A percentile compares a stretch with the other conserved stretches of the same genome.
Conservation (phyloP, 108 stramenopile species). For the Fragilaria radians region DNA sequence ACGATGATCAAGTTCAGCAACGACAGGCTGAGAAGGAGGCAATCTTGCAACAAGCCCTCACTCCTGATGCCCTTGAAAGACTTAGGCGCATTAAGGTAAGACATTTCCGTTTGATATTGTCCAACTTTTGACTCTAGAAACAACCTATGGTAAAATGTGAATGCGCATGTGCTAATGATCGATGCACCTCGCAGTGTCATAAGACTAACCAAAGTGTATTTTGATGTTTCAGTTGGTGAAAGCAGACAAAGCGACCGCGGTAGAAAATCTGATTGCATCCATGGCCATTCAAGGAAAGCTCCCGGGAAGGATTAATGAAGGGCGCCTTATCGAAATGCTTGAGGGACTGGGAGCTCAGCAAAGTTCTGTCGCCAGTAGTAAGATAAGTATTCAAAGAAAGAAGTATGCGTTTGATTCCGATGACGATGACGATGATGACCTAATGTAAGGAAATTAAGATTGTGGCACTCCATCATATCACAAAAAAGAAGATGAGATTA, state of each 20-base stretch:
- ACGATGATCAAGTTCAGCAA: conserved; percentile 14
- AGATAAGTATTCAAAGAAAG: conserved; percentile 80
- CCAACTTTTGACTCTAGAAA: too few relatives aligned
- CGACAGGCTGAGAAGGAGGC: conserved; percentile 56
- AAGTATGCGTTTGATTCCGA: conserved; percentile 85
- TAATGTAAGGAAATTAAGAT: conserved; percentile 6
- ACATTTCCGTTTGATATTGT: too few relatives aligned
- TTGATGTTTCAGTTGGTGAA: conserved; percentile 44
- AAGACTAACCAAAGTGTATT: not conserved
- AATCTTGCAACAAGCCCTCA: conserved; percentile 75
- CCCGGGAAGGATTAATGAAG: conserved; percentile 72
- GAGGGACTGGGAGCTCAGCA: conserved; percentile 54
- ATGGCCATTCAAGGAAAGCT: conserved; percentile 77
- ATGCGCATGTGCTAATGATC: too few relatives aligned
- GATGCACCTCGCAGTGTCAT: not conserved
- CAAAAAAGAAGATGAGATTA: too few relatives aligned
- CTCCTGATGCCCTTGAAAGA: conserved; percentile 70
- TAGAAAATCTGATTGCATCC: conserved; percentile 56
- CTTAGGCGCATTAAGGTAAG: conserved; percentile 63
- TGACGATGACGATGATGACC: conserved; percentile 76
- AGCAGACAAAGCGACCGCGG: conserved; percentile 41
- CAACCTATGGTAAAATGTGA: too few relatives aligned
- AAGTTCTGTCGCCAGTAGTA: conserved; percentile 22
- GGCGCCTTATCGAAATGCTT: conserved; percentile 76
- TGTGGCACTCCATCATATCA: too few relatives aligned